phyloP scores from a whole-genome alignment of 2,329 filamentous ascomycete species.

The Ampelomyces quisqualis region DNA sequence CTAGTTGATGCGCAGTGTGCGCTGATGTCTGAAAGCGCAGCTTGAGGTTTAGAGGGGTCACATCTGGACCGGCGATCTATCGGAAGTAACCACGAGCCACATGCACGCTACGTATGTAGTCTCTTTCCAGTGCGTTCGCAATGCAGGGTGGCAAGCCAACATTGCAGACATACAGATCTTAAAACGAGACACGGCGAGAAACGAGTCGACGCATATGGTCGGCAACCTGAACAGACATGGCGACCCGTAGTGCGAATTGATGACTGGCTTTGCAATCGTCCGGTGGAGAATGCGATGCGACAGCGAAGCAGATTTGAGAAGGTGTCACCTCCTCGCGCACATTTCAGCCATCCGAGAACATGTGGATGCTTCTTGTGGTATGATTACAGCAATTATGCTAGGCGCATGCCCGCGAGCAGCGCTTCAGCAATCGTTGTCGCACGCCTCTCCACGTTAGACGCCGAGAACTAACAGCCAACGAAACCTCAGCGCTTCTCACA shows the following conservation, averaged over 20 bases:
- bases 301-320: constrained; percentile 3
- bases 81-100: constrained; percentile 26
- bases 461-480: constrained; percentile 35
- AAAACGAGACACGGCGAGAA: not conserved
- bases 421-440: constrained; percentile 36
- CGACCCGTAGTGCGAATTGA: constrained; percentile 2
- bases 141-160: constrained; percentile 29
- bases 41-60: constrained; percentile 22
- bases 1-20: constrained; percentile 31
- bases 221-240: not conserved
- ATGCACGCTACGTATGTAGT: constrained; percentile 34
- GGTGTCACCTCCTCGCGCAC: constrained; percentile 3
- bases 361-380: too few relatives aligned
- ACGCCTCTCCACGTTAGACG: constrained; percentile 40
- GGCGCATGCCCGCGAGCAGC: constrained; percentile 12
- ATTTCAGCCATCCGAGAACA: not conserved
- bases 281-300: not conserved
- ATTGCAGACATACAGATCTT: not conserved
- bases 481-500: constrained; percentile 35
- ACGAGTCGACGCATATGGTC: not conserved
- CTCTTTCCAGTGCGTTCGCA: constrained; percentile 26
- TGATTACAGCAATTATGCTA: not conserved
- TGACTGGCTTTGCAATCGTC: not conserved
- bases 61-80: constrained; percentile 29
- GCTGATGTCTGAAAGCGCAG: constrained; percentile 26